Evolutionary conservation across 257 asterid genomes (phyloP), one percentile per base, ranked within the genome.

Genomic region (Paraleonurus japonicus): DNA sequence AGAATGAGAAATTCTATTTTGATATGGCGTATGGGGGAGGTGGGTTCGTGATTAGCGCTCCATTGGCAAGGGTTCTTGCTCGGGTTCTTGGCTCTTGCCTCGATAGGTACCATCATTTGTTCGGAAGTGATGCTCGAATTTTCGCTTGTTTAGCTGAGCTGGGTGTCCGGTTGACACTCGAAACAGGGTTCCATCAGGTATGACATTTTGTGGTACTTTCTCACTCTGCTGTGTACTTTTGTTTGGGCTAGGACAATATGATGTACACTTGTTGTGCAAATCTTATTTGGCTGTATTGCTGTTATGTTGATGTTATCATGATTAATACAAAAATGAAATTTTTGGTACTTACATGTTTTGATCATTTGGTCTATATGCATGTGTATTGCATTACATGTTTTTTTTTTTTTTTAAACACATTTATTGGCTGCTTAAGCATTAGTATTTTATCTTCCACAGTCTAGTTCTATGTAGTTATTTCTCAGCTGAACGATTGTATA

Each of bases 11-110:
- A 64, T 82, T 84, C 61, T 83, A 78, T 10, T 91, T 91, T 65
- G 85, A 67, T 26, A 87, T 91, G 97, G 97, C 96, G 23, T 91
- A 70, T 76, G 96, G 97, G 4, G 96, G 97, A 16, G 96, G 96
- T 7, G 97, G 97, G 13, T 87, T 79, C 73, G 97, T 84, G 0
- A 72, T 92, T 15, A 92, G 97, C 72, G 90, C 92, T 3, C 87
- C 95, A 4, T 72, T 92, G 78, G 95, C 88, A 11, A 78, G 83
- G 82, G 86, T 76, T 78, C 79, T 92, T 76, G 85, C 89, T 50
- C 76, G 83, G 78, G 86, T 87, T 57, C 76, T 92, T 17, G 93
- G 81, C 35, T 81, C 91, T 71, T 92, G 96, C 74, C 84, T 92
- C 69, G 50, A 67, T 16, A 85, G 97, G 89, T 92, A 89, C 78